These are phyloP conservation scores for Diplodia corticola DNA, from an alignment of 2,329 filamentous ascomycete species.

Conservation along the genomic window DNA sequence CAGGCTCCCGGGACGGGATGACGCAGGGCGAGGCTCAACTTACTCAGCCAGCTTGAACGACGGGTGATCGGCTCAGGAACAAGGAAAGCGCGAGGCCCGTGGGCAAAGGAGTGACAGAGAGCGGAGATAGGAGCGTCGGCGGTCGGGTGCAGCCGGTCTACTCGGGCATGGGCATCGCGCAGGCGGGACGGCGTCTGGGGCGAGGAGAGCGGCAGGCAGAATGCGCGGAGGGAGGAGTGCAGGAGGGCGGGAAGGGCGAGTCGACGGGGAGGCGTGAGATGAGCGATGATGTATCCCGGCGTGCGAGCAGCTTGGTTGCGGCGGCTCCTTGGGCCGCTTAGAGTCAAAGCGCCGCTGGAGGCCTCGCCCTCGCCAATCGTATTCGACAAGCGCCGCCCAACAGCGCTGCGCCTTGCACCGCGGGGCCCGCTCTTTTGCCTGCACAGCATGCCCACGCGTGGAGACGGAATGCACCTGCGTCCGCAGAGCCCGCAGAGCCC, in stretches of 20 bases:
- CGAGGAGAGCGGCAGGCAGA: background rate
- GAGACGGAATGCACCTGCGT: conserved; percentile 15
- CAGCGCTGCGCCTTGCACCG: conserved; percentile 9
- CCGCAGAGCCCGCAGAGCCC: background rate
- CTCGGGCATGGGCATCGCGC: conserved; percentile 21
- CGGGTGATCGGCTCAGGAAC: conserved; percentile 20
- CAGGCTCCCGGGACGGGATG: conserved; percentile 4
- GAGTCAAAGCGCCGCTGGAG: conserved; percentile 15
- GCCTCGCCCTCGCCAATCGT: conserved; percentile 13
- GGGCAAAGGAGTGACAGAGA: conserved; percentile 20
- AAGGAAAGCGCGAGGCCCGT: conserved; percentile 20
- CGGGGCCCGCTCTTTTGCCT: background rate
- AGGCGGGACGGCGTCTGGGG: background rate
- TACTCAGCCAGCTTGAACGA: conserved; percentile 32
- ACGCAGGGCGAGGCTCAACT: conserved; percentile 24
- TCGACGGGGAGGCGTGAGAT: conserved; percentile 14
- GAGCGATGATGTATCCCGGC: conserved; percentile 23
- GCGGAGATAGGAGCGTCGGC: conserved; percentile 20
- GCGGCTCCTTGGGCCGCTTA: conserved; percentile 14
- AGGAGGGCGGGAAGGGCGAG: conserved; percentile 6
- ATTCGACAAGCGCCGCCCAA: conserved; percentile 11
- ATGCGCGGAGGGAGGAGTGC: background rate
- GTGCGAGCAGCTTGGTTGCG: conserved; percentile 18
- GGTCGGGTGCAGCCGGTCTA: conserved; percentile 11
- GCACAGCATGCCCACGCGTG: conserved; percentile 14